Percentiles rank a stretch among this genome's conserved stretches.
phyloP scores from a whole-genome alignment of 1,139 yeast genomes.

The Meyerozyma athensensis region DNA sequence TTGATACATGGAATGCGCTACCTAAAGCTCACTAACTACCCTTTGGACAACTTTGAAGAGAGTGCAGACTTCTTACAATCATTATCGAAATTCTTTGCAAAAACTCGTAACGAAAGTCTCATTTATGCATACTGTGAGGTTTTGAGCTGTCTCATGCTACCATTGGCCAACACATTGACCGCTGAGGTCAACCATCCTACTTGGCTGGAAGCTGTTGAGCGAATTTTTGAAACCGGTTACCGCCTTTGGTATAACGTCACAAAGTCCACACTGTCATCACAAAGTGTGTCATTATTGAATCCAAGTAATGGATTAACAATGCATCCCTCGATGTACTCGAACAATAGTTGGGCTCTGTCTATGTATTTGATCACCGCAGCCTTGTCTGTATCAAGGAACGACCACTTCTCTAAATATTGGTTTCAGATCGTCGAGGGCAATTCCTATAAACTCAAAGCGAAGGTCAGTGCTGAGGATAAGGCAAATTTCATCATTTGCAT shows the following conservation, averaged over 20 bases:
- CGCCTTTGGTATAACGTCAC: conserved; percentile 27
- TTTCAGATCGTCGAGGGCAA: conserved; percentile 55
- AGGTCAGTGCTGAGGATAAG: conserved; percentile 51
- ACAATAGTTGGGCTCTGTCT: conserved; percentile 68
- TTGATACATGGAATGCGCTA: conserved; percentile 90
- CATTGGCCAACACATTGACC: conserved; percentile 79
- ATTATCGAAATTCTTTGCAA: conserved; percentile 73
- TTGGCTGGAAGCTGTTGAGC: conserved; percentile 80
- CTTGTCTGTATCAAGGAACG: conserved; percentile 77
- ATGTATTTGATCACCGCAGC: conserved; percentile 68
- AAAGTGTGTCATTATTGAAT: background rate
- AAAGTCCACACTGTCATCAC: conserved; percentile 4
- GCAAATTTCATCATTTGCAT: conserved; percentile 59
- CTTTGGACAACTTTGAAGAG: conserved; percentile 87
- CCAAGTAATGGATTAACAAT: conserved; percentile 1
- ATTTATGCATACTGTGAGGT: conserved; percentile 83
- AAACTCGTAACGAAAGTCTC: conserved; percentile 60
- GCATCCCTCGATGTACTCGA: conserved; percentile 5
- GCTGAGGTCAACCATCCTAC: conserved; percentile 96
- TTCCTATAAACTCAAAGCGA: conserved; percentile 34
- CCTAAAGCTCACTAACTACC: conserved; percentile 72
- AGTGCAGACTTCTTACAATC: conserved; percentile 86
- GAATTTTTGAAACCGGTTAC: conserved; percentile 50
- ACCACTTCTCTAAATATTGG: conserved; percentile 77
- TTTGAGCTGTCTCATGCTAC: conserved; percentile 65